Conservation (phyloP, 345 rosid genomes). For the Euphorbia pulcherrima region DNA sequence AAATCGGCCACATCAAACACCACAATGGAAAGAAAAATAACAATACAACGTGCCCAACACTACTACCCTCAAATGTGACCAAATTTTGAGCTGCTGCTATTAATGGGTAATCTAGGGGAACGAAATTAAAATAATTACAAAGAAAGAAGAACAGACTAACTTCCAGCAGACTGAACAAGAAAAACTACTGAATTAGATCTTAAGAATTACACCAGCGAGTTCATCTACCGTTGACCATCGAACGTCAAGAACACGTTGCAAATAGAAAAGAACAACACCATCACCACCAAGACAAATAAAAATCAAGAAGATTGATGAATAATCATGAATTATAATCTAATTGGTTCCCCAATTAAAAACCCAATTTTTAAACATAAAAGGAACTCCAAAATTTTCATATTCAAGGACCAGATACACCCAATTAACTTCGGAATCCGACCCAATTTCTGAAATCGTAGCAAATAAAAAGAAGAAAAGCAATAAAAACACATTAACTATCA, state of each 20-base stretch:
- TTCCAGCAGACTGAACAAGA: neutral
- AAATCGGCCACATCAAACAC: conserved; percentile 1
- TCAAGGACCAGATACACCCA: neutral
- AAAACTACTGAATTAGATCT: conserved; percentile 12
- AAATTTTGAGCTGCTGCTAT: no score
- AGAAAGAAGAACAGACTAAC: neutral
- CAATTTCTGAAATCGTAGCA: conserved; percentile 3
- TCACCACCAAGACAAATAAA: neutral
- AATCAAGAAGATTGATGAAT: neutral
- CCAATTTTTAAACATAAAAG: neutral
- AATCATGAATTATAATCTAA: neutral
- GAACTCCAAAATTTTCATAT: neutral
- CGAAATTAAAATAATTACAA: neutral
- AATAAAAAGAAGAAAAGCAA: neutral
- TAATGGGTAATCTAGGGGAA: neutral
- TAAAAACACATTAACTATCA: neutral
- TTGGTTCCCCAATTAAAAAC: neutral
- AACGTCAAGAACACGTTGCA: neutral
- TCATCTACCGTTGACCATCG: conserved; percentile 6
- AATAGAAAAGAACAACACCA: neutral
- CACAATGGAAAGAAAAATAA: neutral
- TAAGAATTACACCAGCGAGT: neutral
- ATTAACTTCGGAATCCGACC: neutral
- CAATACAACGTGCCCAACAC: neutral
- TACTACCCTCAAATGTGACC: neutral